Evolutionary conservation across 306 rosid genomes (phyloP), one percentile per base, ranked within the genome.

Genomic region (Quercus glauca): DNA sequence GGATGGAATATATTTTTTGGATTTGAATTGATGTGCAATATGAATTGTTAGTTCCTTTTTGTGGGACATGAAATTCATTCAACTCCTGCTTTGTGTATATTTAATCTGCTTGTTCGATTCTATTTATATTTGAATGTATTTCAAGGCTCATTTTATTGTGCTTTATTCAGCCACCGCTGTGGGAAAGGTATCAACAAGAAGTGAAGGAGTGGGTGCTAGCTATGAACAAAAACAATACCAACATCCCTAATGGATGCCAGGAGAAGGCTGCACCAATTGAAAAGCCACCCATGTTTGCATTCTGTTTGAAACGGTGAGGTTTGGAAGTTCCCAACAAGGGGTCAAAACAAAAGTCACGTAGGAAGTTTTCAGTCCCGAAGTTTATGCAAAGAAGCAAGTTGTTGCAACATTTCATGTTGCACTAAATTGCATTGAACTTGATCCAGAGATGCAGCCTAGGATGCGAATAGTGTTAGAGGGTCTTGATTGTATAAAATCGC

Each of bases 301-400:
- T 95, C 80, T 95, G 98, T 86, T 74, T 91, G 85, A 93, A 93
- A 85, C 99, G 97, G 49, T 86, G 96, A 80, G 99, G 98, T 26
- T 82, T 95, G 84, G 97, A 93, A 84, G 86, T 86, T 79, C 84
- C 79, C 63, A 88, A 91, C 86, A 93, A 85, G 85, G 99, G 92
- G 69, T 87, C 92, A 29, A 29, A 88, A 69, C 96, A 93, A 60
- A 87, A 98, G 75, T 89, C 99, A 6, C 97, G 93, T 14, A 91
- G 84, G 91, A 95, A 37, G 78, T 73, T 23, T 23, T 23, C 25
- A 23, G 25, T 23, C 25, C 25, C 1, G 25, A 23, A 23, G 25
- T 23, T 23, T 23, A 23, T 23, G 25, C 25, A 23, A 23, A 23
- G 25, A 23, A 23, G 25, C 25, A 23, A 23, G 25, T 23, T 23